These are phyloP conservation scores for Colletotrichum limetticola DNA, from an alignment of 2,329 filamentous ascomycete species.

Conservation along the genomic window DNA sequence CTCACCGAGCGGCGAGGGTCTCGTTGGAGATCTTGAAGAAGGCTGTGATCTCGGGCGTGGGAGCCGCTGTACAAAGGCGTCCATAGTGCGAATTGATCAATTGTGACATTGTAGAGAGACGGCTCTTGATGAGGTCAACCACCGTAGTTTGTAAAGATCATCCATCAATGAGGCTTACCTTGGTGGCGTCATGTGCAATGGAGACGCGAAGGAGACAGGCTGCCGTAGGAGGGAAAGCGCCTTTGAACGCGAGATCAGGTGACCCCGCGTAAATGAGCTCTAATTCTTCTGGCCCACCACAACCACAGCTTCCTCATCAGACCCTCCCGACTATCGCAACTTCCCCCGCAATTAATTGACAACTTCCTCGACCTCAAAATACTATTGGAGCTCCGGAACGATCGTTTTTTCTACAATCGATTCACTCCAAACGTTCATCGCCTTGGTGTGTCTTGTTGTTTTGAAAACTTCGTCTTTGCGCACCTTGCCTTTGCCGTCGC, in stretches of 20 bases:
- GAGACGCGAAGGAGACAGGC: slow-evolving; percentile 29
- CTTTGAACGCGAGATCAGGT: slow-evolving; percentile 51
- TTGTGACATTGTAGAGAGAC: slow-evolving; percentile 13
- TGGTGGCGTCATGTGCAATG: slow-evolving; percentile 25
- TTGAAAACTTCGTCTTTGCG: neutral
- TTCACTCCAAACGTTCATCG: neutral
- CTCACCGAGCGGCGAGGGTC: slow-evolving; percentile 34
- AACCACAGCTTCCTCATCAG: neutral
- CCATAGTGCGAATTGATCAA: slow-evolving; percentile 42
- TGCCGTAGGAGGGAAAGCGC: slow-evolving; percentile 8
- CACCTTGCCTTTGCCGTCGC: neutral
- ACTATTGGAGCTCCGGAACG: neutral
- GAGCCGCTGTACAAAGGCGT: slow-evolving; percentile 49
- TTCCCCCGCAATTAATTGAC: neutral
- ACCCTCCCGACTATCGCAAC: neutral
- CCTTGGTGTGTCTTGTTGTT: neutral
- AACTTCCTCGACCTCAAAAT: neutral
- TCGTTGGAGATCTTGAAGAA: slow-evolving; percentile 21
- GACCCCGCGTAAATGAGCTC: slow-evolving; percentile 40
- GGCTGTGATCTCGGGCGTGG: slow-evolving; percentile 31
- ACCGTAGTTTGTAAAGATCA: neutral
- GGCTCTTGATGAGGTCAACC: no score
- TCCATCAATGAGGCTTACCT: neutral
- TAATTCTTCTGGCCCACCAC: neutral
- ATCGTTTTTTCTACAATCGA: neutral